These are phyloP conservation scores for Coniella lustricola DNA, from an alignment of 2,329 filamentous ascomycete genomes.

Conservation along the genomic window DNA sequence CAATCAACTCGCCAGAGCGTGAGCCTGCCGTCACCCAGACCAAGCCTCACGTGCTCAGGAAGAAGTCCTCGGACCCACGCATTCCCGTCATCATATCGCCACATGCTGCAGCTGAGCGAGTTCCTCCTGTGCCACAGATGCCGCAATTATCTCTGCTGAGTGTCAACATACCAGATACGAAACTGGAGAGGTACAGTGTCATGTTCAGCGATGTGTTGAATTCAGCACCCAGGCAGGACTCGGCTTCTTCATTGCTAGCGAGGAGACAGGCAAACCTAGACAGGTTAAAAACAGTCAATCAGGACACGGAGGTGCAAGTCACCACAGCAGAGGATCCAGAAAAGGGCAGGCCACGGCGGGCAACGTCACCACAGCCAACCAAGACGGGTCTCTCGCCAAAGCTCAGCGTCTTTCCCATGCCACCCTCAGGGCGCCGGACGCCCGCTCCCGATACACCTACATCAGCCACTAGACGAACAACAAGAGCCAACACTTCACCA, in stretches of 20 bases:
- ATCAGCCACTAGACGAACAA: slow-evolving; percentile 28
- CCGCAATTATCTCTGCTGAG: slow-evolving; percentile 44
- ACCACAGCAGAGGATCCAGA: slow-evolving; percentile 29
- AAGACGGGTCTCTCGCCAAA: slow-evolving; percentile 32
- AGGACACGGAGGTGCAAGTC: slow-evolving; percentile 1
- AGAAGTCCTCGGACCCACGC: slow-evolving; percentile 18
- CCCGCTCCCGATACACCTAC: slow-evolving; percentile 19
- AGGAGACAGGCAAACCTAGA: slow-evolving; percentile 54
- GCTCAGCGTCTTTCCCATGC: slow-evolving; percentile 38
- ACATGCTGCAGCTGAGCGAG: neutral
- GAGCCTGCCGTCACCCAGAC: slow-evolving; percentile 6
- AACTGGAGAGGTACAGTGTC: slow-evolving; percentile 84
- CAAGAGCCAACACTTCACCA: slow-evolving; percentile 50
- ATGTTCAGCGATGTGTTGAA: slow-evolving; percentile 80
- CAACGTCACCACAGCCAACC: slow-evolving; percentile 40
- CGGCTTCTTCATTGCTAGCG: slow-evolving; percentile 39
- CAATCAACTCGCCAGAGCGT: slow-evolving; percentile 12
- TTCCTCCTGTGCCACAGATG: slow-evolving; percentile 18
- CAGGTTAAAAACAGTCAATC: slow-evolving; percentile 46
- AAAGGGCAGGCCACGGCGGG: slow-evolving; percentile 31
- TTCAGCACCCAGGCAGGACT: slow-evolving; percentile 23
- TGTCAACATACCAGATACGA: slow-evolving; percentile 71
- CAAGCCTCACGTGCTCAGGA: slow-evolving; percentile 14
- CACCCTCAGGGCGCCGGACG: slow-evolving; percentile 19
- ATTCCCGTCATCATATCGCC: slow-evolving; percentile 6